Percentiles rank a stretch among this genome's conserved stretches.
phyloP scores from a whole-genome alignment of 78 protist genomes.

The Anaeramoeba flamelloides region DNA sequence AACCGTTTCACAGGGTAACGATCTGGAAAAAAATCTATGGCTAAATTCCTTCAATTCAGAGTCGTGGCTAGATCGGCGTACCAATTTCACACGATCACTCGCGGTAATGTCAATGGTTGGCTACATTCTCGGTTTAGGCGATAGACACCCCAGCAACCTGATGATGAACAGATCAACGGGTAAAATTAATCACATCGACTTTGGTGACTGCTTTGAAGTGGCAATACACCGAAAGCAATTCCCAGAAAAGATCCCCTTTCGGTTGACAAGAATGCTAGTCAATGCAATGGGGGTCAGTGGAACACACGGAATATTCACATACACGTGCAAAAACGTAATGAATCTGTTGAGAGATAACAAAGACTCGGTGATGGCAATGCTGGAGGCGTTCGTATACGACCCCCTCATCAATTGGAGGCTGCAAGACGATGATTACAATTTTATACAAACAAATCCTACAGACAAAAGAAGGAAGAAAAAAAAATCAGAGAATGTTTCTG shows the following conservation, averaged over 20 bases:
- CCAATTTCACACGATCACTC: slow-evolving; percentile 28
- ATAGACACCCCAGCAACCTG: slow-evolving; percentile 79
- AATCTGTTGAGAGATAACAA: slow-evolving; percentile 47
- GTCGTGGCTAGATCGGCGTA: slow-evolving; percentile 55
- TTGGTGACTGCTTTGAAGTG: slow-evolving; percentile 60
- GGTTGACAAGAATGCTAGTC: slow-evolving; percentile 73
- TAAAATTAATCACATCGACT: slow-evolving; percentile 70
- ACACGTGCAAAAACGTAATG: slow-evolving; percentile 39
- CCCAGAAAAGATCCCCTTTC: slow-evolving; percentile 75
- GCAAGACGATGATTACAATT: too few species aligned
- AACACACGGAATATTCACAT: slow-evolving; percentile 49
- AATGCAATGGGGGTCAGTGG: slow-evolving; percentile 71
- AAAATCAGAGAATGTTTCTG: too few species aligned
- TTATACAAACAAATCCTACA: too few species aligned
- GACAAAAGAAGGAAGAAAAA: too few species aligned
- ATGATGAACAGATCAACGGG: slow-evolving; percentile 54
- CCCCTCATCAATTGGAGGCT: too few species aligned
- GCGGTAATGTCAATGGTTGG: slow-evolving; percentile 79
- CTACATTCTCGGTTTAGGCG: slow-evolving; percentile 60
- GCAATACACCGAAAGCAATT: slow-evolving; percentile 44
- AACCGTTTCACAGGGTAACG: slow-evolving; percentile 82
- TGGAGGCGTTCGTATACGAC: too few species aligned
- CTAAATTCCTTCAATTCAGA: slow-evolving; percentile 61
- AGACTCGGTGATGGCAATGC: slow-evolving; percentile 60
- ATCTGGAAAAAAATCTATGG: slow-evolving; percentile 47